phyloP scores from a whole-genome alignment of 768 basidiomycete species.

The Boletus edulis region DNA sequence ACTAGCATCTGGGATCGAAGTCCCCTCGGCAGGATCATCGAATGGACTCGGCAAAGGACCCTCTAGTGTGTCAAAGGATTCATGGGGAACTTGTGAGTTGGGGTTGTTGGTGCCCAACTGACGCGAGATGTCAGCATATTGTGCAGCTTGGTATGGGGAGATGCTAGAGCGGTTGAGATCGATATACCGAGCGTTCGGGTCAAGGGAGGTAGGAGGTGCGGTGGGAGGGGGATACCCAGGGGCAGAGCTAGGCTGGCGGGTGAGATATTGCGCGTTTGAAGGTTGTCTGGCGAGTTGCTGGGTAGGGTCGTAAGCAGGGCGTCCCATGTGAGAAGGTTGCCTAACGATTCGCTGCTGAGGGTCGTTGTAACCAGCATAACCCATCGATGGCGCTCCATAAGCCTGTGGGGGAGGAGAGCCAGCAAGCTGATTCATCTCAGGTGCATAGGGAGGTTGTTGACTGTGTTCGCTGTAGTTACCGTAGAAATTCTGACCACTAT shows the following conservation, averaged over 20 bases:
- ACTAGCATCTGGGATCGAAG: slow-evolving; percentile 22
- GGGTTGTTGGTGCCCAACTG: slow-evolving; percentile 41
- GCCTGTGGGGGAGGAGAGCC: slow-evolving; percentile 19
- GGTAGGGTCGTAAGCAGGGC: slow-evolving; percentile 24
- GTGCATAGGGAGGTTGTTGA: slow-evolving; percentile 19
- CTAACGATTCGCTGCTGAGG: slow-evolving; percentile 23
- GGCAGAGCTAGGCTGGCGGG: slow-evolving; percentile 15
- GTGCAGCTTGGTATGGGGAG: slow-evolving; percentile 71
- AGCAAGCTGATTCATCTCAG: slow-evolving; percentile 15
- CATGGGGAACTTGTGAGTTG: slow-evolving; percentile 16
- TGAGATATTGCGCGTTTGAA: slow-evolving; percentile 22
- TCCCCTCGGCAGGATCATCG: slow-evolving; percentile 17
- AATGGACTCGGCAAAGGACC: slow-evolving; percentile 29
- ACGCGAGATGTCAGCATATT: slow-evolving; percentile 69
- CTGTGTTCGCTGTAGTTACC: slow-evolving; percentile 24
- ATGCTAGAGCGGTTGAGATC: slow-evolving; percentile 68
- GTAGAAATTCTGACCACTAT: slow-evolving; percentile 23
- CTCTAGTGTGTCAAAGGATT: slow-evolving; percentile 12
- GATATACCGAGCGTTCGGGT: slow-evolving; percentile 46
- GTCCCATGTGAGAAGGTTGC: slow-evolving; percentile 18
- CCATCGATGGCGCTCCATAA: slow-evolving; percentile 21
- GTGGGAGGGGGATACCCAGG: slow-evolving; percentile 11
- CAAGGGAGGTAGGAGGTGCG: slow-evolving; percentile 12
- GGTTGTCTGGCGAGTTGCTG: slow-evolving; percentile 28
- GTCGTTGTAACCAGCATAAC: slow-evolving; percentile 25